Percentiles rank a stretch among this genome's conserved stretches.
phyloP scores from a whole-genome alignment of 306 rosid genomes.

The Ormosia semicastrata region DNA sequence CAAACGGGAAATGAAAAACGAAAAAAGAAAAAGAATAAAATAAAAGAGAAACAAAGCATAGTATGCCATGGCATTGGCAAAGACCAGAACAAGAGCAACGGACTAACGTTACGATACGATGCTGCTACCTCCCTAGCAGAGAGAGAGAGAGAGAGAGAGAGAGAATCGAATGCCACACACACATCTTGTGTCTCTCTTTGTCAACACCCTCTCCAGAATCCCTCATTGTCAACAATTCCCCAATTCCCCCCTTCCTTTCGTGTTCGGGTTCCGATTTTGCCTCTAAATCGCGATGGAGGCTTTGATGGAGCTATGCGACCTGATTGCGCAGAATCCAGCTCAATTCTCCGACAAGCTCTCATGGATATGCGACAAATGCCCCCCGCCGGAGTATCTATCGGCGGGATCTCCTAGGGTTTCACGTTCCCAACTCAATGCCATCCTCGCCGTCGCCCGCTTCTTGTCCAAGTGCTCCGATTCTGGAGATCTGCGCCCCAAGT shows the following conservation, averaged over 20 bases:
- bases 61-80: conserved; percentile 5
- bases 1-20: background rate
- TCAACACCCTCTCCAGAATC: background rate
- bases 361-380: conserved; percentile 86
- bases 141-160: background rate
- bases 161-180: conserved; percentile 5
- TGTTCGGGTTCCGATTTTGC: background rate
- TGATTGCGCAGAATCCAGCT: conserved; percentile 73
- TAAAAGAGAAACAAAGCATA: background rate
- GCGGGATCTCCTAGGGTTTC: conserved; percentile 84
- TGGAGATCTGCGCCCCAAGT: conserved; percentile 74
- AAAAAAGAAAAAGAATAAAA: background rate
- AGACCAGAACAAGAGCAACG: conserved; percentile 24
- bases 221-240: background rate
- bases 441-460: conserved; percentile 79
- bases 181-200: background rate
- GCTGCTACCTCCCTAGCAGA: background rate
- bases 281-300: conserved; percentile 68
- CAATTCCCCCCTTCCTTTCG: background rate
- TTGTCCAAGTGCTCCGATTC: conserved; percentile 68
- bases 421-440: conserved; percentile 90
- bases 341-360: conserved; percentile 75
- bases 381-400: conserved; percentile 63
- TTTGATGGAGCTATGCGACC: conserved; percentile 87
- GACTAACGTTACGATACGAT: background rate